A percentile compares a stretch with the other conserved stretches of the same genome.
phyloP scores from a whole-genome alignment of 225 moss, liverwort and hornwort genomes.

The Straminergon stramineum region DNA sequence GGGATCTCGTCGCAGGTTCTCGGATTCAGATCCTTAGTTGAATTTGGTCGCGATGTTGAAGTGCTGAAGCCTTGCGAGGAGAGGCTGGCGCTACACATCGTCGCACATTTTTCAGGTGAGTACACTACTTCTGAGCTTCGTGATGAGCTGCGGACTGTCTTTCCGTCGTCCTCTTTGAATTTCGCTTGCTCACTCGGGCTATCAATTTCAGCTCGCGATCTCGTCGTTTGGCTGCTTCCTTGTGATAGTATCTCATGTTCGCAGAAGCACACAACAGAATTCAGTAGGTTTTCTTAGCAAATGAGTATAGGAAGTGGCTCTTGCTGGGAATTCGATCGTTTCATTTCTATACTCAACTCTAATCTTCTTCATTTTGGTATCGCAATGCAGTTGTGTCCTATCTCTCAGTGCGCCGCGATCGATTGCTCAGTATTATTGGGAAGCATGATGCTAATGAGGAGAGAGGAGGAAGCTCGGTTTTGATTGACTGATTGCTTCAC shows the following conservation, averaged over 20 bases:
- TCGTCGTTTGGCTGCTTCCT: not conserved
- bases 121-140: not conserved
- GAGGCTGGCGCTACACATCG: not conserved
- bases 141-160: not conserved
- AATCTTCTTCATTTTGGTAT: not conserved
- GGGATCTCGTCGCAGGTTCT: not conserved
- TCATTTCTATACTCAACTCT: not conserved
- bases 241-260: not conserved
- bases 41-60: not conserved
- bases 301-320: not conserved
- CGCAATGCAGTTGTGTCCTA: not conserved
- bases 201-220: not conserved
- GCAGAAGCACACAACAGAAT: not conserved
- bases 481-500: not conserved
- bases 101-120: not conserved
- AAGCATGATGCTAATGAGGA: not conserved
- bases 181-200: not conserved
- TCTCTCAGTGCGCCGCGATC: not conserved
- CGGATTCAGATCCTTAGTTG: not conserved
- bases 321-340: not conserved
- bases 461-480: not conserved
- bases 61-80: not conserved
- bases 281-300: not conserved
- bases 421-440: not conserved
- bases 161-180: not conserved